Base-by-base conservation (phyloP, 768 basidiomycete species). In the Leucosporidium creatinivorum region DNA sequence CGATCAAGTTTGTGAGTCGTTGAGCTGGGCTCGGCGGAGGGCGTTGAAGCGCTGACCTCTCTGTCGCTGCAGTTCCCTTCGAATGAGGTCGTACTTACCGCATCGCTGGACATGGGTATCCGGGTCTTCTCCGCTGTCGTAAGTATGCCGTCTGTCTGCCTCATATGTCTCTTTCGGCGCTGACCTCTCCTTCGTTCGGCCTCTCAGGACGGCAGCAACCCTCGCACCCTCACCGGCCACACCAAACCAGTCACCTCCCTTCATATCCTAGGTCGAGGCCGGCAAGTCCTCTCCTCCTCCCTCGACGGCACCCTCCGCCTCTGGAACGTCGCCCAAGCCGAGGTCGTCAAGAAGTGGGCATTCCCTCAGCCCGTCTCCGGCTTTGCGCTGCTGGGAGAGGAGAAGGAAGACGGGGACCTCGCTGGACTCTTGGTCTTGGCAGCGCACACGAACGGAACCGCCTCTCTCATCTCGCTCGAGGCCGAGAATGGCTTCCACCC, bases 251-350 rank as follows among this genome's bases (percentile, higher is more conserved):
- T 90, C 39, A 89, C 89, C 0, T 82, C 82, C 7, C 83, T 83
- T 0, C 81, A 80, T 2, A 88, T 91, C 69, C 79, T 91, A 50
- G 83, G 83, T 0, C 80, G 83, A 3, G 89, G 89, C 0, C 82
- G 84, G 28, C 85, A 86, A 72, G 77, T 91, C 58, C 73, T 91
- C 9, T 87, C 87, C 15, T 79, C 83, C 8, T 84, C 86, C 0
- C 84, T 85, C 64, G 89, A 91, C 75, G 84, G 85, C 4, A 86
- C 86, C 0, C 74, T 89, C 28, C 82, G 85, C 58, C 79, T 89
- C 5, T 90, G 89, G 89, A 86, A 89, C 69, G 84, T 89, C 12
- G 81, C 84, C 3, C 79, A 81, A 12, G 83, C 83, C 3, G 76
- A 80, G 26, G 80, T 82, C 66, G 80, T 85, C 13, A 75, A 80